A percentile compares a stretch with the other conserved stretches of the same genome.
Conservation (phyloP, 257 asterid genomes). For the Primulina eburnea region DNA sequence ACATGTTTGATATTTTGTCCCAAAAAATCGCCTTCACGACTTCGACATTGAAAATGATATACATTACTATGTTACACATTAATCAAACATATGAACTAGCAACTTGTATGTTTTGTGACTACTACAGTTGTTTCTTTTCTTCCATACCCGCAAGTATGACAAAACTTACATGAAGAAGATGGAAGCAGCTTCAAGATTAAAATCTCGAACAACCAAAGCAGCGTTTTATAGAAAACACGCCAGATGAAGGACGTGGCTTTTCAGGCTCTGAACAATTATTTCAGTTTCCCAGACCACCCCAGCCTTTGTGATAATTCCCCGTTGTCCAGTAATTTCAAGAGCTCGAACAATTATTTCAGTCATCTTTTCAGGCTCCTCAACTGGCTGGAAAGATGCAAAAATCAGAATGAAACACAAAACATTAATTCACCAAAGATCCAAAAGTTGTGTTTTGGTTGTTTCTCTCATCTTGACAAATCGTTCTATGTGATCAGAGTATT, state of each 20-base stretch:
- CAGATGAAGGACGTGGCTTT: slow-evolving; percentile 24
- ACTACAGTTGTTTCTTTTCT: background rate
- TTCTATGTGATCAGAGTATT: no score
- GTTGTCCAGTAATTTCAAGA: slow-evolving; percentile 70
- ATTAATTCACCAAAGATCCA: background rate
- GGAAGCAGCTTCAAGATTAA: slow-evolving; percentile 10
- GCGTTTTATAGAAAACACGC: slow-evolving; percentile 30
- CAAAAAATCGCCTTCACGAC: no score
- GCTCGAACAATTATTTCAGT: slow-evolving; percentile 73
- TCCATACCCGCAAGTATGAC: background rate
- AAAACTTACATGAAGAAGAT: background rate
- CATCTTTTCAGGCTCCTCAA: slow-evolving; percentile 84
- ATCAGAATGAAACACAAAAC: slow-evolving; percentile 11
- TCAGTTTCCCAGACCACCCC: slow-evolving; percentile 94
- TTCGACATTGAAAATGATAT: no score
- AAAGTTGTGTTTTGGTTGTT: background rate
- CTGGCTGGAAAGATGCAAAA: slow-evolving; percentile 52
- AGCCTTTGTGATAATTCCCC: slow-evolving; percentile 94
- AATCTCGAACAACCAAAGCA: slow-evolving; percentile 45
- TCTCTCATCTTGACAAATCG: background rate
- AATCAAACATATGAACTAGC: background rate
- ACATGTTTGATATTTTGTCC: no score
- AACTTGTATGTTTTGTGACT: background rate
- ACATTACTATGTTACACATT: background rate
- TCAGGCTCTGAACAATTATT: slow-evolving; percentile 41